Evolutionary conservation across 2,329 filamentous ascomycete genomes (phyloP).

Genomic region (Monilinia fructigena): DNA sequence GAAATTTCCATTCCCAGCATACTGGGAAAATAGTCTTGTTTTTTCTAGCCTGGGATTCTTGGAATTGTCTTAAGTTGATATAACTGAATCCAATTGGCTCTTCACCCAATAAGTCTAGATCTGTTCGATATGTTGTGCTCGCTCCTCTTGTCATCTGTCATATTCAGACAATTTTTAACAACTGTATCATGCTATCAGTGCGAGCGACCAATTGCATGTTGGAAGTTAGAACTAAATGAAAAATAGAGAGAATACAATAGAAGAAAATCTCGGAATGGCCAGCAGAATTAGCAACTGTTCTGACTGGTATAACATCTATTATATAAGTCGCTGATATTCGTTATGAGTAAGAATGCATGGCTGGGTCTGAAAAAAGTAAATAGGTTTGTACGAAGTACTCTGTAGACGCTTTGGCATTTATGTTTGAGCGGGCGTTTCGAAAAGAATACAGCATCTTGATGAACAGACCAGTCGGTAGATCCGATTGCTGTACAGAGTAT

Average conservation of each 20-base stretch:
- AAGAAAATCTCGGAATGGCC: not conserved
- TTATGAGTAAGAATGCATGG: constrained; percentile 11
- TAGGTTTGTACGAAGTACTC: not conserved
- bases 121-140: constrained; percentile 1
- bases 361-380: constrained; percentile 7
- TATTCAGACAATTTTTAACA: not conserved
- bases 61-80: not conserved
- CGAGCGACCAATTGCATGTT: not conserved
- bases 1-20: constrained; percentile 13
- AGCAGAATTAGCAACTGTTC: not conserved
- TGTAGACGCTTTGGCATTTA: constrained; percentile 3
- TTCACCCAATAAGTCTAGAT: not conserved
- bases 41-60: not conserved
- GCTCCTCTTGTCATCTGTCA: constrained; percentile 9
- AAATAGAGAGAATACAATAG: not conserved
- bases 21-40: not conserved
- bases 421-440: constrained; percentile 6
- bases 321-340: not conserved
- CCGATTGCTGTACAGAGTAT: too few relatives aligned
- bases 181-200: not conserved
- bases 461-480: not conserved
- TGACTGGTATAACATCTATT: not conserved
- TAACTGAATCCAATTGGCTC: not conserved
- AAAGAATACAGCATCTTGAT: not conserved
- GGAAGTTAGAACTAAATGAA: not conserved